These are phyloP conservation scores for Thamnidium elegans DNA, from an alignment of 192 early-diverging fungal genomes.

Conservation along the genomic window DNA sequence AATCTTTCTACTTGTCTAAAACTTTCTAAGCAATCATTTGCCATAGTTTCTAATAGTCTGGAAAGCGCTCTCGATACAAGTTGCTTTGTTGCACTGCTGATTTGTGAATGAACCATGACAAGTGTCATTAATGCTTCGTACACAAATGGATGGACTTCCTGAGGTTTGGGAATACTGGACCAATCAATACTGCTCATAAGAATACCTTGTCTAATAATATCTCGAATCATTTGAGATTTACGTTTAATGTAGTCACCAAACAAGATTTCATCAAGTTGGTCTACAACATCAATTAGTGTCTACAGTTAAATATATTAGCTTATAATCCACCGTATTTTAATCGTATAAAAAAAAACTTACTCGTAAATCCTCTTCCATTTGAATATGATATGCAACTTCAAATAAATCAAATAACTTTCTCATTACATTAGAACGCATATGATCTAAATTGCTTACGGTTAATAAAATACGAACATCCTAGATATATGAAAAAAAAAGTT, in stretches of 20 bases:
- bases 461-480: constrained; percentile 73
- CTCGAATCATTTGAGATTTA: constrained; percentile 61
- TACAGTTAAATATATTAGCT: constrained; percentile 20
- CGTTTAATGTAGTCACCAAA: constrained; percentile 86
- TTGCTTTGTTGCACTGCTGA: constrained; percentile 78
- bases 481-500: constrained; percentile 1
- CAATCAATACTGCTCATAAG: constrained; percentile 87
- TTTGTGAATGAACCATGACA: constrained; percentile 88
- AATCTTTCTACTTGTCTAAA: constrained; percentile 82
- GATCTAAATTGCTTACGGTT: constrained; percentile 80
- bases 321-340: neutral
- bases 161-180: constrained; percentile 66
- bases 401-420: constrained; percentile 74
- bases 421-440: constrained; percentile 67
- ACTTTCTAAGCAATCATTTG: constrained; percentile 74
- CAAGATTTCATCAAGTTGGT: constrained; percentile 77
- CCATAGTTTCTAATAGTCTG: constrained; percentile 67
- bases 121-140: constrained; percentile 81
- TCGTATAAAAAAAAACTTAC: constrained; percentile 29
- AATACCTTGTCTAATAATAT: constrained; percentile 78
- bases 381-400: constrained; percentile 63
- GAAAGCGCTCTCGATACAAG: constrained; percentile 77
- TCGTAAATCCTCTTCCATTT: constrained; percentile 55
- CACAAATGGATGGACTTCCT: constrained; percentile 86
- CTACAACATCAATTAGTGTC: constrained; percentile 66